phyloP scores from a whole-genome alignment of 345 rosid species.

The Euphorbia pulcherrima region DNA sequence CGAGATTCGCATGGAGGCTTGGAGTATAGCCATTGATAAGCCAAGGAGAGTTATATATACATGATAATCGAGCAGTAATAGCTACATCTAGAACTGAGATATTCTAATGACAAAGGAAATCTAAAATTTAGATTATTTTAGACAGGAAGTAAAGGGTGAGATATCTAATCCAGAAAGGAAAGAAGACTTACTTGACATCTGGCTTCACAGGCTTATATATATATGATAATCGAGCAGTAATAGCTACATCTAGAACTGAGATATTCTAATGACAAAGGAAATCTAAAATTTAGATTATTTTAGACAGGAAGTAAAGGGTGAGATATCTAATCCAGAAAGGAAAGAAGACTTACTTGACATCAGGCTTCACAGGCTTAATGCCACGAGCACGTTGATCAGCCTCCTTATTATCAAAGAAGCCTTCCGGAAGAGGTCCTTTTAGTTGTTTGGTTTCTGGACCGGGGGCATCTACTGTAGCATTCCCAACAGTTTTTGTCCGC shows the following conservation, averaged over 20 bases:
- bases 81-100: neutral
- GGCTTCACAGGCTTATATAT: constrained; percentile 54
- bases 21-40: neutral
- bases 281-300: neutral
- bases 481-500: constrained; percentile 26
- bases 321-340: neutral
- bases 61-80: neutral
- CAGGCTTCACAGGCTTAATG: constrained; percentile 78
- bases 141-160: neutral
- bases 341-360: constrained; percentile 63
- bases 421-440: constrained; percentile 83
- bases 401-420: constrained; percentile 91
- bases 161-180: neutral
- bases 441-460: constrained; percentile 41
- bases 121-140: neutral
- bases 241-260: neutral
- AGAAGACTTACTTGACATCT: constrained; percentile 71
- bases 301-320: neutral
- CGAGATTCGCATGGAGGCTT: neutral
- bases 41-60: neutral
- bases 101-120: neutral
- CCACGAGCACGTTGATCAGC: constrained; percentile 98
- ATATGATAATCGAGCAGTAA: neutral
- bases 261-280: neutral
- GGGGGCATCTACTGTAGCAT: constrained; percentile 22